Percentiles rank a stretch among this genome's conserved stretches.
phyloP scores from a whole-genome alignment of 2,329 filamentous ascomycete species.

The Trichoderma brevicompactum region DNA sequence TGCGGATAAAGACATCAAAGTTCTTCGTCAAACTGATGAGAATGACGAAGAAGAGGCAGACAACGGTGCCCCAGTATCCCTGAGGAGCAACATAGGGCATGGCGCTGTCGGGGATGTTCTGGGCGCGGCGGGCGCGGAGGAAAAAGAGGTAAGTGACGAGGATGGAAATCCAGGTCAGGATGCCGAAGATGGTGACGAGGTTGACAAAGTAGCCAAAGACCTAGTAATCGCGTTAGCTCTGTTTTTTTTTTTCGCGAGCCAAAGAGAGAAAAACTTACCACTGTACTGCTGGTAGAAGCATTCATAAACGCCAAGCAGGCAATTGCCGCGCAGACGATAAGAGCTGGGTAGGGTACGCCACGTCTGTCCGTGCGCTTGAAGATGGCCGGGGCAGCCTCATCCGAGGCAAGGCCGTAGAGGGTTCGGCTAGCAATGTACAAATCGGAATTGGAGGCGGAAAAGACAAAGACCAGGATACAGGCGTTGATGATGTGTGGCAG shows the following conservation, averaged over 20 bases:
- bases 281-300: constrained; percentile 59
- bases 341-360: constrained; percentile 71
- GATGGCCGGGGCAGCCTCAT: constrained; percentile 72
- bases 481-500: constrained; percentile 73
- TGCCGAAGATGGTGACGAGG: constrained; percentile 68
- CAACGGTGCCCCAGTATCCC: constrained; percentile 70
- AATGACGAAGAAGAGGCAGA: constrained; percentile 70
- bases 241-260: too few relatives aligned
- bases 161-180: constrained; percentile 70
- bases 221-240: constrained; percentile 21
- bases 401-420: constrained; percentile 72
- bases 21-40: constrained; percentile 83
- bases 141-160: constrained; percentile 71
- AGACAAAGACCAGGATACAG: constrained; percentile 75
- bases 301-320: constrained; percentile 72
- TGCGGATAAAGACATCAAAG: constrained; percentile 70
- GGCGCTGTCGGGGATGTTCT: constrained; percentile 58
- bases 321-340: constrained; percentile 64
- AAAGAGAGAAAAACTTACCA: constrained; percentile 1
- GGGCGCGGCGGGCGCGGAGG: constrained; percentile 64
- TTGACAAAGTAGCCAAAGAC: constrained; percentile 71
- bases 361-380: constrained; percentile 72
- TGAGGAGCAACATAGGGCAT: constrained; percentile 72
- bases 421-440: constrained; percentile 76
- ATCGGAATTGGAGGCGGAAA: constrained; percentile 77